Evolutionary conservation across 1,139 yeast genomes (phyloP), one percentile per base, ranked within the genome.

Genomic region (Casaregolazyma suthepensis): DNA sequence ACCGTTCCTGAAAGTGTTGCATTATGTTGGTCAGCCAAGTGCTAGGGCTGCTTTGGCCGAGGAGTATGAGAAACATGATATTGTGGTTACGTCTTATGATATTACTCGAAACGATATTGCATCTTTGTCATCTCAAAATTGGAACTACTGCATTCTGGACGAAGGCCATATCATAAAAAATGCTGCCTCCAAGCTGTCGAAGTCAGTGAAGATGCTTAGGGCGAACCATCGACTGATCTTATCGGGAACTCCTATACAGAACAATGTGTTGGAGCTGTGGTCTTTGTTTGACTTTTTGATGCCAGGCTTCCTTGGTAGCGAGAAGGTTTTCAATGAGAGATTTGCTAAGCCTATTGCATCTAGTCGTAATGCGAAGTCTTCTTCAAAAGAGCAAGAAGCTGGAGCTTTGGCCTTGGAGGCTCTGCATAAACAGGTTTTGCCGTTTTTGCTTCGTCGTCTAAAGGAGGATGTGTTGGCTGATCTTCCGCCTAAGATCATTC

Each of bases 241-340:
- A 56, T 87, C 98, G 0, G 99, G 99, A 63, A 94, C 99, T 0
- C 99, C 99, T 23, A 93, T 94, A 63, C 99, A 94, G 70, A 94
- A 94, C 66, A 93, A 94, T 66, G 99, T 94, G 1, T 77, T 94
- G 49, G 99, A 94, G 68, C 74, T 94, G 57, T 94, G 99, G 99
- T 93, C 99, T 1, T 75, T 94, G 63, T 94, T 94, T 75, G 99
- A 94, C 69, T 94, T 90, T 69, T 76, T 94, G 68, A 94, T 94
- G 99, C 99, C 99, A 1, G 99, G 99, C 1, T 94, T 93, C 67
- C 75, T 94, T 63, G 99, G 99, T 17, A 85, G 96, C 1, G 99
- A 94, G 66, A 93, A 90, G 70, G 80, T 86, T 46, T 94, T 94
- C 74, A 95, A 91, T 63, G 98, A 91, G 59, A 84, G 93, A 61